Evolutionary conservation across 2,329 filamentous ascomycete genomes (phyloP).

Genomic region (Colletotrichum noveboracense): DNA sequence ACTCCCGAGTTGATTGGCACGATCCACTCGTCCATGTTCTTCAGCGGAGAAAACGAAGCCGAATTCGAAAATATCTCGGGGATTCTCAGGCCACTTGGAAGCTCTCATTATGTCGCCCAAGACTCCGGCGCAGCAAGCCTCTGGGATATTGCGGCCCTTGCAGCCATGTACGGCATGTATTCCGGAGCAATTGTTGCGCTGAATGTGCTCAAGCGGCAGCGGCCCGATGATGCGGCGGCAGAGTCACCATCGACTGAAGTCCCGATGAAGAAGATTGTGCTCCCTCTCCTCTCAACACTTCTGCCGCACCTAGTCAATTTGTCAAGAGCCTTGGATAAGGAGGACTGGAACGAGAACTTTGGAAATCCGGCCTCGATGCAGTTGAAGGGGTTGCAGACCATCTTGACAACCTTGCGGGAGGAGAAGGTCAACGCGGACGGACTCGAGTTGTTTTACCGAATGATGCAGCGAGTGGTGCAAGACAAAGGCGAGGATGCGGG

Average conservation of each 20-base stretch:
- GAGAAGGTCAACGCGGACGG: slow-evolving; percentile 24
- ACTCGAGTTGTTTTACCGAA: not conserved
- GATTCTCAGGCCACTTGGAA: slow-evolving; percentile 25
- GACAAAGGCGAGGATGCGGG: slow-evolving; percentile 10
- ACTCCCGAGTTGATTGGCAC: slow-evolving; percentile 31
- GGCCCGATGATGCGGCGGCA: slow-evolving; percentile 7
- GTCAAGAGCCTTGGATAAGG: slow-evolving; percentile 25
- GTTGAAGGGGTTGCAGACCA: slow-evolving; percentile 25
- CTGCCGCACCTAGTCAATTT: slow-evolving; percentile 27
- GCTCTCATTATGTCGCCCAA: slow-evolving; percentile 17
- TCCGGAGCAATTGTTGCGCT: slow-evolving; percentile 27
- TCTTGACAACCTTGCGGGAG: slow-evolving; percentile 27
- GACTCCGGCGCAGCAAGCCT: slow-evolving; percentile 27
- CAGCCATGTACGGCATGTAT: slow-evolving; percentile 33
- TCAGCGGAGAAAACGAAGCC: slow-evolving; percentile 26
- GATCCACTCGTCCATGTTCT: slow-evolving; percentile 24
- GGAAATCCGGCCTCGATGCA: slow-evolving; percentile 33
- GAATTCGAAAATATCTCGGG: not conserved
- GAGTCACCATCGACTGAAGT: not conserved
- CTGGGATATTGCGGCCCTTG: slow-evolving; percentile 29
- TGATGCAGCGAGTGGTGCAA: slow-evolving; percentile 22
- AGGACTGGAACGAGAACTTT: slow-evolving; percentile 26
- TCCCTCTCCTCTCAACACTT: slow-evolving; percentile 28
- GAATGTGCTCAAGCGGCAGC: slow-evolving; percentile 25
- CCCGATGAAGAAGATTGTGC: slow-evolving; percentile 15